These are phyloP conservation scores for Solanum ossicruentum DNA, from an alignment of 257 asterid genomes.

Conservation along the genomic window DNA sequence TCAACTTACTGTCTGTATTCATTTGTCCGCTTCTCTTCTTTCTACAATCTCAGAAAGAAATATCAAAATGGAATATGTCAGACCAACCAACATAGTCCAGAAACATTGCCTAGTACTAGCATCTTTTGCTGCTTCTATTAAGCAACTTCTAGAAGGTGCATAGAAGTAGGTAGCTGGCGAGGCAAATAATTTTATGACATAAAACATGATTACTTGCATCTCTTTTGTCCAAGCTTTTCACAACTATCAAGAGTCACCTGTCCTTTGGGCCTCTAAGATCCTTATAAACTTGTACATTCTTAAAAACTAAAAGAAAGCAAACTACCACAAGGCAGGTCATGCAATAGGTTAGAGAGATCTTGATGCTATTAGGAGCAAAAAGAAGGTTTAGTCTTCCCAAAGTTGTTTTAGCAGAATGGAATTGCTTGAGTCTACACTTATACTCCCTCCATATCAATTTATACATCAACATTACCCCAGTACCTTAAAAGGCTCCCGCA, in stretches of 20 bases:
- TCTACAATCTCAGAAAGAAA: not conserved
- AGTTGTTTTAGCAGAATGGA: not conserved
- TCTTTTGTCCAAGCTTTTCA: not conserved
- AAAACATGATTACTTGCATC: not conserved
- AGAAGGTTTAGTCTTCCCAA: not conserved
- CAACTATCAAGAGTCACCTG: not conserved
- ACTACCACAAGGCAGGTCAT: not conserved
- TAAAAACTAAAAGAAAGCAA: not conserved
- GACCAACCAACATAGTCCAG: not conserved
- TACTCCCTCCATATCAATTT: no score
- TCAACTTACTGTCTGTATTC: not conserved
- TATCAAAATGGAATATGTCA: not conserved
- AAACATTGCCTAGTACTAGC: not conserved
- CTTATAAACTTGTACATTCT: not conserved
- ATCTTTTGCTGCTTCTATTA: not conserved
- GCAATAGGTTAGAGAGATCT: not conserved
- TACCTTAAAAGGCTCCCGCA: no score
- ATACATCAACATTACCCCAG: no score
- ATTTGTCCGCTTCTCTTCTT: not conserved
- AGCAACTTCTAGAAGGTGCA: not conserved
- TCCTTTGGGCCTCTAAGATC: not conserved
- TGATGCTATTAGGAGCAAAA: not conserved
- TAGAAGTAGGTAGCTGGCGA: not conserved
- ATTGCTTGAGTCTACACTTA: not conserved
- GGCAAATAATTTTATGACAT: not conserved